Conservation (phyloP, 2,329 filamentous ascomycete species). For the Cercospora beticola region DNA sequence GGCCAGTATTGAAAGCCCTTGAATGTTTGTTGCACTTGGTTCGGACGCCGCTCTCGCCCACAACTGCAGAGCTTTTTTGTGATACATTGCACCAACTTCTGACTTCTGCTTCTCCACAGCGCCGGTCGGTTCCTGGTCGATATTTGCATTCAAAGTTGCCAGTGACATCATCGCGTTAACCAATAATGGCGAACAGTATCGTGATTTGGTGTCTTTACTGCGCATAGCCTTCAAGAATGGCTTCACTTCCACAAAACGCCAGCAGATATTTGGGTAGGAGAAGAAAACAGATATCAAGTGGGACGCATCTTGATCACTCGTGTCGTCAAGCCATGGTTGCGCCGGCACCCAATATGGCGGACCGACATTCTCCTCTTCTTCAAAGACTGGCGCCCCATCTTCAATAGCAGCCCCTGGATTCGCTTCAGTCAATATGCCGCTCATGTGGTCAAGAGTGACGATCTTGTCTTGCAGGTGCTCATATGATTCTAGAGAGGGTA, state of each 20-base stretch:
- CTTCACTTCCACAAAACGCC: slow-evolving; percentile 7
- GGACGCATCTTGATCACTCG: slow-evolving; percentile 2
- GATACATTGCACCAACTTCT: not conserved
- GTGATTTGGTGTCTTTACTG: not conserved
- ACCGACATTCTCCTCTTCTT: not conserved
- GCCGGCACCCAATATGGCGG: slow-evolving; percentile 6
- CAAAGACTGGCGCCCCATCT: not conserved
- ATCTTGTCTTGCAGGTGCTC: slow-evolving; percentile 1
- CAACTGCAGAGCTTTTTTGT: slow-evolving; percentile 4
- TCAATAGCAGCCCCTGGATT: not conserved
- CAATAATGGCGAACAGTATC: slow-evolving; percentile 9
- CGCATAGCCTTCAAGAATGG: slow-evolving; percentile 9
- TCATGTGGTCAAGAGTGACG: slow-evolving; percentile 2
- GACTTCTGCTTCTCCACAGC: not conserved
- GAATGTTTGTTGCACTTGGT: slow-evolving; percentile 6
- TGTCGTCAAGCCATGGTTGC: slow-evolving; percentile 1
- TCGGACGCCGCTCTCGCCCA: not conserved
- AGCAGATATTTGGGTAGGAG: slow-evolving; percentile 1
- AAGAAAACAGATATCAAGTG: slow-evolving; percentile 10
- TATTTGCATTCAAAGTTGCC: slow-evolving; percentile 5
- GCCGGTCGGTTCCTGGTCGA: not conserved
- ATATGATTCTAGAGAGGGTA: not conserved
- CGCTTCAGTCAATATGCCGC: slow-evolving; percentile 1
- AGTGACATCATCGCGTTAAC: slow-evolving; percentile 10
- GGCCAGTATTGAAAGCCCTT: slow-evolving; percentile 6